phyloP scores from a whole-genome alignment of 768 basidiomycete genomes.

The Pleurotus eryngii region DNA sequence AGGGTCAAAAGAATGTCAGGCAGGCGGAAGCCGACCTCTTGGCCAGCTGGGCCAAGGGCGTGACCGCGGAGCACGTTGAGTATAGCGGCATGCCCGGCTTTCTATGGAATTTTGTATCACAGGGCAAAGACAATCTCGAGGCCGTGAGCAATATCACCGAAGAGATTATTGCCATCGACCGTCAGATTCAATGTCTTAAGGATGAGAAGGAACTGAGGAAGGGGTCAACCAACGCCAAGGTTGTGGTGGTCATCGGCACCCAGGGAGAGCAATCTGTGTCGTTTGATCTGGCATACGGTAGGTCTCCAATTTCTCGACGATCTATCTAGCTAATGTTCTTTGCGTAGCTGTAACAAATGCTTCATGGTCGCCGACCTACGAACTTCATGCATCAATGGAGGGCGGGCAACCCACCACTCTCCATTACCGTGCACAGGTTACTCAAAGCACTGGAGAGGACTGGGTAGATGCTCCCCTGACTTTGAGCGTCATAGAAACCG shows the following conservation, averaged over 20 bases:
- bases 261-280: slow-evolving; percentile 29
- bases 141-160: slow-evolving; percentile 34
- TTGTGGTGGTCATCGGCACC: slow-evolving; percentile 40
- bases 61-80: slow-evolving; percentile 39
- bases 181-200: slow-evolving; percentile 34
- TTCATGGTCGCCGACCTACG: slow-evolving; percentile 53
- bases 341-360: slow-evolving; percentile 47
- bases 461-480: slow-evolving; percentile 50
- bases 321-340: neutral
- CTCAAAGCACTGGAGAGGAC: slow-evolving; percentile 58
- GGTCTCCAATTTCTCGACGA: slow-evolving; percentile 13
- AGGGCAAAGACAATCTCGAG: slow-evolving; percentile 30
- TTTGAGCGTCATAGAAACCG: slow-evolving; percentile 47
- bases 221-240: slow-evolving; percentile 29
- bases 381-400: slow-evolving; percentile 50
- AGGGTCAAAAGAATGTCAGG: slow-evolving; percentile 34
- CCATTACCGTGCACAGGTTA: slow-evolving; percentile 52
- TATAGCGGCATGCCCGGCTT: slow-evolving; percentile 37
- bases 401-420: slow-evolving; percentile 43
- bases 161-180: slow-evolving; percentile 35
- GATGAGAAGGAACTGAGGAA: slow-evolving; percentile 30
- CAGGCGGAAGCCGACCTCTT: slow-evolving; percentile 41
- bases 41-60: slow-evolving; percentile 38
- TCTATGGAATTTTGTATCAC: slow-evolving; percentile 37
- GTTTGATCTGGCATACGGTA: slow-evolving; percentile 53